phyloP scores from a whole-genome alignment of 1,284 basidiomycete species.

The Sanguinoderma infundibulare region DNA sequence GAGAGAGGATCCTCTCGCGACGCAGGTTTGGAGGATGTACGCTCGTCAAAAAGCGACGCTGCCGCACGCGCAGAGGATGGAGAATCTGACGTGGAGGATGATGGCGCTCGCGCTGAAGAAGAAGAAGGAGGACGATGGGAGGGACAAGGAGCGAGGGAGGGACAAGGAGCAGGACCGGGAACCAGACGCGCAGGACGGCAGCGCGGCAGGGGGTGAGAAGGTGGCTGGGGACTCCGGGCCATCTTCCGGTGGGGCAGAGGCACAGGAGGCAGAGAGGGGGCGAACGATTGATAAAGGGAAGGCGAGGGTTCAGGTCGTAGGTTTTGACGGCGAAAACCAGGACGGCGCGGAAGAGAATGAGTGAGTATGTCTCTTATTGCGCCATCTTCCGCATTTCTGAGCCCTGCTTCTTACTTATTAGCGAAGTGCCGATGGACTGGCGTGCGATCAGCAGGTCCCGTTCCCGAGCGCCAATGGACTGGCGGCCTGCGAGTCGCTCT shows the following conservation, averaged over 20 bases:
- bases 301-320: slow-evolving; percentile 71
- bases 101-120: slow-evolving; percentile 94
- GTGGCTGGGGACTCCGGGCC: slow-evolving; percentile 32
- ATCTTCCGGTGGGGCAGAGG: slow-evolving; percentile 25
- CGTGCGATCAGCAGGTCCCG: slow-evolving; percentile 89
- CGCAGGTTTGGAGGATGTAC: slow-evolving; percentile 98
- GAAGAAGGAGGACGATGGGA: slow-evolving; percentile 75
- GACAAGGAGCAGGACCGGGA: slow-evolving; percentile 68
- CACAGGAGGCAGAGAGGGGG: slow-evolving; percentile 57
- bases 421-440: slow-evolving; percentile 84
- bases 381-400: slow-evolving; percentile 33
- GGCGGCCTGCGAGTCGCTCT: slow-evolving; percentile 76
- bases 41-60: slow-evolving; percentile 86
- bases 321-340: slow-evolving; percentile 77
- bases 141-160: slow-evolving; percentile 22
- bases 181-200: slow-evolving; percentile 24
- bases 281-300: slow-evolving; percentile 79
- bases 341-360: slow-evolving; percentile 71
- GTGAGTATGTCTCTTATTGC: slow-evolving; percentile 55
- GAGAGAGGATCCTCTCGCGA: slow-evolving; percentile 87
- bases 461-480: slow-evolving; percentile 90
- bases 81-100: slow-evolving; percentile 98
- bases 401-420: slow-evolving; percentile 33
- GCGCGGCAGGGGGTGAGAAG: slow-evolving; percentile 24
- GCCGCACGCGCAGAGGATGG: slow-evolving; percentile 94